Percentiles rank a stretch among this genome's conserved stretches.
Evolutionary conservation across 1,284 basidiomycete genomes (phyloP).

Genomic region (Tilletia horrida): DNA sequence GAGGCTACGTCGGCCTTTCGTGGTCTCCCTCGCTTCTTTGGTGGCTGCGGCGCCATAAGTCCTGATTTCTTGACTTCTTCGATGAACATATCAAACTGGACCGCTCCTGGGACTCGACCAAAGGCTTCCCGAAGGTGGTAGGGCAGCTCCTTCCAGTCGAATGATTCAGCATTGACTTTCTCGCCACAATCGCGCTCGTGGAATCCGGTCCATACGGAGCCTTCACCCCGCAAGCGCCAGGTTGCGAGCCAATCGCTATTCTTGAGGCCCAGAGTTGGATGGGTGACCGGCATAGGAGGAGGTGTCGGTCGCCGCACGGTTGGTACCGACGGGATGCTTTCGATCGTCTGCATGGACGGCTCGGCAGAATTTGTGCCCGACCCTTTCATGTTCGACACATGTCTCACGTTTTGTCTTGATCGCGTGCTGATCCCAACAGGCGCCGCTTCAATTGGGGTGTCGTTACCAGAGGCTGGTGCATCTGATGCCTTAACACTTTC

Average conservation of each 20-base stretch:
- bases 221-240: slow-evolving; percentile 6
- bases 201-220: background rate
- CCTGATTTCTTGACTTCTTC: background rate
- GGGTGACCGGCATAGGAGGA: background rate
- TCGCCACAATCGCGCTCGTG: background rate
- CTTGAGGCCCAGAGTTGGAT: slow-evolving; percentile 1
- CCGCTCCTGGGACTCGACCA: slow-evolving; percentile 4
- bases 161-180: background rate
- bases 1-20: background rate
- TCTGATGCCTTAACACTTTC: too few species aligned
- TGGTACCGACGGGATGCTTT: background rate
- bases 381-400: too few species aligned
- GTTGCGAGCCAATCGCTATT: background rate
- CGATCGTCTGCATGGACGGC: too few species aligned
- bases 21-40: background rate
- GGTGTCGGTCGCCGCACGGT: background rate
- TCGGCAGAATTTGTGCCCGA: too few species aligned
- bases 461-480: too few species aligned
- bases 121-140: background rate
- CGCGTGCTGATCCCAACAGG: too few species aligned
- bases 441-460: too few species aligned
- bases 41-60: background rate
- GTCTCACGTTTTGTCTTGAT: too few species aligned
- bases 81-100: background rate
- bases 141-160: background rate